Base-by-base conservation (phyloP, 768 basidiomycete genomes). In the Psilocybe tampanensis region DNA sequence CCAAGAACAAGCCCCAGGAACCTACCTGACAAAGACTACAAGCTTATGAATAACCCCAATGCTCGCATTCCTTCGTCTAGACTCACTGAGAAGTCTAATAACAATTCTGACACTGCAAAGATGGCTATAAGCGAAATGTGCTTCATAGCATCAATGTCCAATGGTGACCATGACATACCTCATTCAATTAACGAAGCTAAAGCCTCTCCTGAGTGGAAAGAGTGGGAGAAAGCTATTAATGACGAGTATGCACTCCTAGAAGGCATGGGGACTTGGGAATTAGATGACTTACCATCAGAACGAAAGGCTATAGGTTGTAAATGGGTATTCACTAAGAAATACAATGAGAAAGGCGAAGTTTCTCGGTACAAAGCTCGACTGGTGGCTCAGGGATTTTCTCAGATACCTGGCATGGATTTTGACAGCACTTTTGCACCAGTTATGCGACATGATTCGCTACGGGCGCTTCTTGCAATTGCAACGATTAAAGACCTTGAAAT, bases 391-490 rank as follows among this genome's bases (percentile, higher is more conserved):
- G 71, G 70, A 33, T 80, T 71, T 62, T 64, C 70, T 1, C 77
- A 82, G 57, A 62, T 63, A 45, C 71, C 66, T n/a, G 74, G 78
- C 24, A 62, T 72, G 23, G 76, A 77, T 54, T 79, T 69, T 17
- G 41, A 65, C 19, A 64, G 60, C 17, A 72, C 67, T 1, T 73
- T 65, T 48, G 59, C 71, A 8, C 70, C 70, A 0, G 70, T 74
- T 23, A 66, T 71, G 24, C 53, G 68, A 1, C 55, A 73, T 18
- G 67, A 71, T 22, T 68, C 70, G 2, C 59, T 76, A 8, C 57
- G 65, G 0, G 48, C 66, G 0, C 3, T 75, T 0, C 63, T 82
- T 12, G 72, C 76, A 1, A 41, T 79, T 24, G 70, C 78, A 0
- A 75, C 77, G 0, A 9, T 54, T 0, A 47, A 72, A 5, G 58